Base-by-base conservation (phyloP, 306 rosid species). In the Cucumis cinereus region DNA sequence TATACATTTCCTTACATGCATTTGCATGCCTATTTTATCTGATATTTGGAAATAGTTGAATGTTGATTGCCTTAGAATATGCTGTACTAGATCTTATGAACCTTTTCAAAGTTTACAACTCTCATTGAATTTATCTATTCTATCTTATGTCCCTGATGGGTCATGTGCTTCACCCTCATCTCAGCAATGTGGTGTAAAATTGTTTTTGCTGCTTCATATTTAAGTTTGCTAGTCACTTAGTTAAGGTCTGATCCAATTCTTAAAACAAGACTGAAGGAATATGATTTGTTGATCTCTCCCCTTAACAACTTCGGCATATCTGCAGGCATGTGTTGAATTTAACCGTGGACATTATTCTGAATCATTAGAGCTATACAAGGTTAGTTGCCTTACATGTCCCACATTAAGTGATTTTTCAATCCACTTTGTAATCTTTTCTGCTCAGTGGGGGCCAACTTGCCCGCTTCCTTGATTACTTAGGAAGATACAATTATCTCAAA, bases 261-360 rank as follows among this genome's bases (percentile, higher is more conserved):
- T 72, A 16, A 28, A 72, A 28, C 23, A 47, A 52, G 24, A 72
- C 61, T 24, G 55, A 68, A 15, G 20, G 77, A 33, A n/a, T 15
- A 26, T 73, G 49, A 53, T n/a, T 53, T n/a, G 45, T 53, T 30
- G 60, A 24, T 50, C 22, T 72, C 45, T 76, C 35, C 43, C 50
- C 33, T 30, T 80, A 77, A 38, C 76, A 79, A 74, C 71, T 78
- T 66, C 10, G 66, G 79, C 77, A 74, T 82, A 77, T 84, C 69
- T 89, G 71, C 96, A 92, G 99, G 99, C 98, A 73, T 95, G 98
- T 57, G 99, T 95, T 77, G 97, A 92, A 88, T 95, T 90, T 87
- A 95, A 92, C 75, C 97, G 93, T 23, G 97, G 92, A 76, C 93
- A 86, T 77, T 95, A 78, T 83, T 86, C 90, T 35, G 99, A 95